Conservation (phyloP, 2,329 filamentous ascomycete genomes). For the Rhynchosporium graminicola region DNA sequence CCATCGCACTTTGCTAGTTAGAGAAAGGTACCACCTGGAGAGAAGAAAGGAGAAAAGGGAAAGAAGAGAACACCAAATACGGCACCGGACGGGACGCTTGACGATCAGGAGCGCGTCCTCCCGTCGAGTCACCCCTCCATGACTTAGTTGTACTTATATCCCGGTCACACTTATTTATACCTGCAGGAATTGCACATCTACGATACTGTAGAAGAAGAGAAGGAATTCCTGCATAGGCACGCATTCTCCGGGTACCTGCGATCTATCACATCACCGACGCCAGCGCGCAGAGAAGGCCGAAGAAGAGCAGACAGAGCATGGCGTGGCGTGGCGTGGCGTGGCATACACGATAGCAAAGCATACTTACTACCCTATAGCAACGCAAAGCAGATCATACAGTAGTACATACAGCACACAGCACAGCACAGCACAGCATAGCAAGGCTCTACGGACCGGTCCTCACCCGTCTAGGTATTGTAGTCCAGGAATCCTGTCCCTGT, state of each 20-base stretch:
- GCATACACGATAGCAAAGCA: too few species aligned
- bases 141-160: neutral
- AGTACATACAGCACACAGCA: too few species aligned
- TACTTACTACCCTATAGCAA: too few species aligned
- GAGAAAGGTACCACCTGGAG: neutral
- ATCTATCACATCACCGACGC: neutral
- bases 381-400: neutral
- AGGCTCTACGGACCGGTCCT: conserved; percentile 7
- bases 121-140: conserved; percentile 7
- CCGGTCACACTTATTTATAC: neutral
- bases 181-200: conserved; percentile 10
- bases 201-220: neutral
- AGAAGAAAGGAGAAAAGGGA: neutral
- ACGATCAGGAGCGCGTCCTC: conserved; percentile 1
- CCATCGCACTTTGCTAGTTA: conserved; percentile 13
- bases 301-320: neutral
- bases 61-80: neutral
- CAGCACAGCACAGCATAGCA: neutral
- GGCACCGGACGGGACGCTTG: neutral
- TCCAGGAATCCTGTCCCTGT: neutral
- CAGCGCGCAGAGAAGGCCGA: neutral
- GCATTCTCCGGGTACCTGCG: conserved; percentile 4
- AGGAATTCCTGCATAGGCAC: conserved; percentile 3
- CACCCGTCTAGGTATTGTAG: neutral
- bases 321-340: too few species aligned